phyloP scores from a whole-genome alignment of 2,329 filamentous ascomycete genomes.

The Bipolaris cookei region DNA sequence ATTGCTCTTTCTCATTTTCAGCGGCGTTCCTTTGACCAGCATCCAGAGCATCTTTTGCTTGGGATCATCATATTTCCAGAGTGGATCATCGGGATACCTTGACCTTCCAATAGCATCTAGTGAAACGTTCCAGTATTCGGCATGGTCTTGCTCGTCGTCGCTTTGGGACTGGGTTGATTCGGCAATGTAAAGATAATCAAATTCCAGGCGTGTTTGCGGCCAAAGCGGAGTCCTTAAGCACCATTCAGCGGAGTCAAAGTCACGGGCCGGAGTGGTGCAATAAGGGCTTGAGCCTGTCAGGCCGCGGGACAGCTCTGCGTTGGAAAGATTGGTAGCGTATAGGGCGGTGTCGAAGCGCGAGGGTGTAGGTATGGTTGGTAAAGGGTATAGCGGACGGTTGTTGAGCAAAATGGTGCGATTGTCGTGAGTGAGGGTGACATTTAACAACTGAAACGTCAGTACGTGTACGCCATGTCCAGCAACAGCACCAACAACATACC shows the following conservation, averaged over 20 bases:
- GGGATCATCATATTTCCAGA: constrained; percentile 29
- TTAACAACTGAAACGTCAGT: constrained; percentile 34
- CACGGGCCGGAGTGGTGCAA: constrained; percentile 11
- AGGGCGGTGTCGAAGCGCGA: constrained; percentile 28
- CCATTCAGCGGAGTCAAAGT: constrained; percentile 18
- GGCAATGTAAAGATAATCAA: constrained; percentile 36
- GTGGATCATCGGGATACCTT: constrained; percentile 11
- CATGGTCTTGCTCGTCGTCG: constrained; percentile 16
- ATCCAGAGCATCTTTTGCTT: constrained; percentile 39
- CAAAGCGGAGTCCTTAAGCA: constrained; percentile 26
- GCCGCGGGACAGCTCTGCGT: constrained; percentile 32
- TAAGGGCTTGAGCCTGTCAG: constrained; percentile 29
- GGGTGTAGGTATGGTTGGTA: constrained; percentile 34
- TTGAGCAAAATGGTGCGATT: constrained; percentile 39
- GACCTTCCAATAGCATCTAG: constrained; percentile 39
- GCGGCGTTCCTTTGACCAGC: constrained; percentile 29
- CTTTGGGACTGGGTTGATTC: constrained; percentile 18
- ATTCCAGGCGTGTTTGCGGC: background rate
- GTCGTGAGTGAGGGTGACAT: constrained; percentile 40
- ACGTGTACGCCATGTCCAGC: background rate
- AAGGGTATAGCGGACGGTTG: constrained; percentile 33
- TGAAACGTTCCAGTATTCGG: constrained; percentile 37
- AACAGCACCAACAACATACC: constrained; percentile 22
- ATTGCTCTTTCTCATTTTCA: constrained; percentile 10
- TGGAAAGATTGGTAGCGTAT: constrained; percentile 31